Evolutionary conservation across 73 alveolate species (phyloP).

Genomic region (Paramecium primaurelia): DNA sequence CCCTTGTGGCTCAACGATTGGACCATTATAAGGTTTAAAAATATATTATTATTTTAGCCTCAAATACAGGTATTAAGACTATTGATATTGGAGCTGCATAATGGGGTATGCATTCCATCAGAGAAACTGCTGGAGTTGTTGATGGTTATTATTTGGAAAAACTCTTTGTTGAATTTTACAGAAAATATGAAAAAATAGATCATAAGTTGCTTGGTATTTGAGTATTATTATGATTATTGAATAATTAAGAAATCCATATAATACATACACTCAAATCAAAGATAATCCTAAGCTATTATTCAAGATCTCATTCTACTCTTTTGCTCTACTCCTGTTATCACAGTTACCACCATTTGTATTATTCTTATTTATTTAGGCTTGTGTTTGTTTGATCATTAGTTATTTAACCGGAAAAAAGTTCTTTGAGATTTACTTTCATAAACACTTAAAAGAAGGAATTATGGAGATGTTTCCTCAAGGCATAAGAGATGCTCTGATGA

Average conservation of each 20-base stretch:
- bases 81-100: slow-evolving; percentile 96
- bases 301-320: slow-evolving; percentile 7
- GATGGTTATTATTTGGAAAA: slow-evolving; percentile 68
- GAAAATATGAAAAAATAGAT: slow-evolving; percentile 33
- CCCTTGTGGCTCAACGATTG: slow-evolving; percentile 97
- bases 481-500: not conserved
- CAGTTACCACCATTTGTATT: slow-evolving; percentile 2
- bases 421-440: not conserved
- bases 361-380: not conserved
- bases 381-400: not conserved
- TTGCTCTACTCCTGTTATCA: not conserved
- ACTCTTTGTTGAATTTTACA: slow-evolving; percentile 34
- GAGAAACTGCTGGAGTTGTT: slow-evolving; percentile 94
- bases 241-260: not conserved
- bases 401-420: not conserved
- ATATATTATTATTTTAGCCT: slow-evolving; percentile 60
- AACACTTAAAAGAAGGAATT: slow-evolving; percentile 21
- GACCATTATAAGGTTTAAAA: slow-evolving; percentile 78
- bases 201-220: slow-evolving; percentile 49
- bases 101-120: slow-evolving; percentile 96
- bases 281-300: not conserved
- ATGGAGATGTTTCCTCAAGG: slow-evolving; percentile 44
- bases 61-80: slow-evolving; percentile 94
- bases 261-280: not conserved
- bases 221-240: slow-evolving; percentile 6